Evolutionary conservation across 2,329 filamentous ascomycete species (phyloP).

Genomic region (Aureobasidium sp.): DNA sequence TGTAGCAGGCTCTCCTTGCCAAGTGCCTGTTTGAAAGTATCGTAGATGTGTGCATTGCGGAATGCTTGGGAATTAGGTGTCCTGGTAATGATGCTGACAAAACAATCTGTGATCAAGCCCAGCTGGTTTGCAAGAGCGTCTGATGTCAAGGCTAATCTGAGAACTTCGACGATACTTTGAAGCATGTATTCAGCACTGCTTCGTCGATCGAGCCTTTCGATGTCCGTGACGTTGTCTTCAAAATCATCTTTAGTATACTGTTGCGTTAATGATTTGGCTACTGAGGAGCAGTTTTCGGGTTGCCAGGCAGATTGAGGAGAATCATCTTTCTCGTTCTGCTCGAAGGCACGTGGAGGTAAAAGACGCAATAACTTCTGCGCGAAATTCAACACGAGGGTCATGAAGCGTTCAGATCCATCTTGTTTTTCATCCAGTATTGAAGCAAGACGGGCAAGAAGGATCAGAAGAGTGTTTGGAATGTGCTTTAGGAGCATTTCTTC

Average conservation of each 20-base stretch:
- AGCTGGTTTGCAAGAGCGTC: not conserved
- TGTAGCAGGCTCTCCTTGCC: not conserved
- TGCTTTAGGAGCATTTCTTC: conserved; percentile 92
- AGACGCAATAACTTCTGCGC: conserved; percentile 15
- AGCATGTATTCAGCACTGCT: conserved; percentile 1
- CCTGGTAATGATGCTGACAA: conserved; percentile 2
- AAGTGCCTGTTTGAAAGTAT: conserved; percentile 3
- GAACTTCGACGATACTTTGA: not conserved
- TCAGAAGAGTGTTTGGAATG: conserved; percentile 64
- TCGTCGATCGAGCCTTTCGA: not conserved
- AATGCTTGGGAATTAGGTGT: conserved; percentile 1
- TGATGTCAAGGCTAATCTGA: not conserved
- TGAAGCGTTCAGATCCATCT: conserved; percentile 18
- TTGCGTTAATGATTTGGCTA: conserved; percentile 7
- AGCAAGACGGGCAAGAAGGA: conserved; percentile 45
- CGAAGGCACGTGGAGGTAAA: conserved; percentile 24
- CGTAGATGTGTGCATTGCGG: not conserved
- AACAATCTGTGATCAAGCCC: conserved; percentile 2
- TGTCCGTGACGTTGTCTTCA: not conserved
- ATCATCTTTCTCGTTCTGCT: not conserved
- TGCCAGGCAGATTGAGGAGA: not conserved
- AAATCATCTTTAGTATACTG: conserved; percentile 5
- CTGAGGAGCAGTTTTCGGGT: not conserved
- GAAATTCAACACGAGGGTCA: conserved; percentile 17
- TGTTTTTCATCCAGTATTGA: not conserved